Evolutionary conservation across 2,329 filamentous ascomycete species (phyloP), one percentile per base, ranked within the genome.

Genomic region (Trichoderma arundinaceum): DNA sequence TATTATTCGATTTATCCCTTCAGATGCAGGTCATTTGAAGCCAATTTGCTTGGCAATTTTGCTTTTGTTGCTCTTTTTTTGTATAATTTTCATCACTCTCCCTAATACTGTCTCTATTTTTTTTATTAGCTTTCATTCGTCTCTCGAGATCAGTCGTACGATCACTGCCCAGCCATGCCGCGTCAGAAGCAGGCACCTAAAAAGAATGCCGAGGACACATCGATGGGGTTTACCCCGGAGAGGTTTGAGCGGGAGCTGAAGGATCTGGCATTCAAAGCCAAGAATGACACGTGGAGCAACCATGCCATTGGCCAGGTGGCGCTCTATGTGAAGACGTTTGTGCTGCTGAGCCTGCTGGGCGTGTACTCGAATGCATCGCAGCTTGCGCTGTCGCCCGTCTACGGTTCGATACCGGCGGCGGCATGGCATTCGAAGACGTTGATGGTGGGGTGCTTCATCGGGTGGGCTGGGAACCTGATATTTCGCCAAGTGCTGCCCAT

Each of bases 301-400:
- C 76, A 75, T 68, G 64, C 75, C 13, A 59, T 69, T 9, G 74
- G 77, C 15, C 82, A 84, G 68, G 69, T 72, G 35, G 69, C 75
- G 56, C 69, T 82, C 66, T 83, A 83, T 67, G 71, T 76, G 39
- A 69, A 71, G 67, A 70, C 71, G 9, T 51, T 71, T 33, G 51
- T 74, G 38, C 69, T 79, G 17, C 69, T 80, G 10, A 66, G 61
- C 41, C 69, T 79, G 38, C 70, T 78, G 51, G 91, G 88, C 51
- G 74, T 89, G 48, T 88, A 85, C 67, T 89, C 90, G 53, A 87
- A 88, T 68, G 85, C 90, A 66, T 94, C 91, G 0, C 87, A 92
- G 74, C 82, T 93, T 68, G 89, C 86, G 44, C 82, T 98, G 39
- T 91, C 92, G 19, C 95, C 95, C 1, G 90, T 96, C 10, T 98